phyloP scores from a whole-genome alignment of 2,329 filamentous ascomycete genomes.

The Fusarium sp. region DNA sequence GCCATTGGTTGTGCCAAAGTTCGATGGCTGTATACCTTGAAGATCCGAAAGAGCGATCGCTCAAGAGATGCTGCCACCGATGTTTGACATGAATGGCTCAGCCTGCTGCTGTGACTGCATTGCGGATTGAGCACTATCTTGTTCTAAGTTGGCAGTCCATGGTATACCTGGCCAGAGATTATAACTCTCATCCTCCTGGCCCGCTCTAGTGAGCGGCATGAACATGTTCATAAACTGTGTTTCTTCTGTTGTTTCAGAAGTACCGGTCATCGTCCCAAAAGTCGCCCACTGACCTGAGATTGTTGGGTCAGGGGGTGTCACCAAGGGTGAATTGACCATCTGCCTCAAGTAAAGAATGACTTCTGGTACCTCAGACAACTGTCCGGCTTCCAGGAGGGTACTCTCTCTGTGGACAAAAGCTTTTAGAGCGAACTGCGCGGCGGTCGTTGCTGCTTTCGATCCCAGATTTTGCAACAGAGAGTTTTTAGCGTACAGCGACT shows the following conservation, averaged over 20 bases:
- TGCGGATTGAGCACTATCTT: too few relatives aligned
- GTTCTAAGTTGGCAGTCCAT: not conserved
- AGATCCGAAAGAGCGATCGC: too few relatives aligned
- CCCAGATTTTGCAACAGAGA: not conserved
- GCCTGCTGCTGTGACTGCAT: too few relatives aligned
- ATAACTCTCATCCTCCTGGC: not conserved
- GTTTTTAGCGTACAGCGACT: not conserved
- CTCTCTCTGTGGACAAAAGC: not conserved
- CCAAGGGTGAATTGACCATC: not conserved
- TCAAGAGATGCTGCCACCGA: too few relatives aligned
- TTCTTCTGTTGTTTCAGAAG: too few relatives aligned
- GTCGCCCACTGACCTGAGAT: not conserved
- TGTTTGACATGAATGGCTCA: too few relatives aligned
- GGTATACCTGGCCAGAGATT: not conserved
- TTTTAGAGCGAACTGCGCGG: not conserved
- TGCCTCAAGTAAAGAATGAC: not conserved
- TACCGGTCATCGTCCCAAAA: not conserved
- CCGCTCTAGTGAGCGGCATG: not conserved
- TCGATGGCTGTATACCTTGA: too few relatives aligned
- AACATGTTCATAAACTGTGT: not conserved
- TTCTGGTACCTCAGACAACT: not conserved
- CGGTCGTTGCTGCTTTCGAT: not conserved
- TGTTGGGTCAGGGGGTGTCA: not conserved
- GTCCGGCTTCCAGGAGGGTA: not conserved
- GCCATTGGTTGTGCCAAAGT: too few relatives aligned